Conservation (phyloP, 805 yeast genomes). For the Wickerhamiella australiensis region DNA sequence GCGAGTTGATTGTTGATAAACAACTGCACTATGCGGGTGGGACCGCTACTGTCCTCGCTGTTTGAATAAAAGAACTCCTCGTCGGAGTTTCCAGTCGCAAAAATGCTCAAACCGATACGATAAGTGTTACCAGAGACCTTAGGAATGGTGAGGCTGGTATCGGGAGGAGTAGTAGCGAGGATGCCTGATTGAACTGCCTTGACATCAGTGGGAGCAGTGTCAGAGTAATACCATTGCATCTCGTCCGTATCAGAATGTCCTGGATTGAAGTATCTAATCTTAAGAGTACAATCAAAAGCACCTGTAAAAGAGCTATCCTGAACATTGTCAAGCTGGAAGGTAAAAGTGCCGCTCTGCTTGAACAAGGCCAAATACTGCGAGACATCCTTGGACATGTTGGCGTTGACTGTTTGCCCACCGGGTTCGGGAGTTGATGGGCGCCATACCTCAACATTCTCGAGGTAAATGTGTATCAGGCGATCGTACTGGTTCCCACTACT, state of each 20-base stretch:
- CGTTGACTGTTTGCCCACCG: constrained; percentile 36
- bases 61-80: constrained; percentile 74
- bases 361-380: constrained; percentile 45
- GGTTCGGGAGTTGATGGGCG: constrained; percentile 71
- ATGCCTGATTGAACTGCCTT: constrained; percentile 8
- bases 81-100: constrained; percentile 60
- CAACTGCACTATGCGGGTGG: constrained; percentile 46
- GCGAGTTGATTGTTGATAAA: constrained; percentile 48
- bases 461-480: constrained; percentile 33
- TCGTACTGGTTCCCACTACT: constrained; percentile 31
- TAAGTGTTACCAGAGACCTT: constrained; percentile 44
- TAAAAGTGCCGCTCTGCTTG: constrained; percentile 28
- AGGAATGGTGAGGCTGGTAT: constrained; percentile 15
- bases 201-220: constrained; percentile 13
- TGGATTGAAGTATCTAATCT: constrained; percentile 39
- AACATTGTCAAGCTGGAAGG: constrained; percentile 55
- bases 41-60: constrained; percentile 15
- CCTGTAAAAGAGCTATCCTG: constrained; percentile 46
- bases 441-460: constrained; percentile 55
- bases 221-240: constrained; percentile 15
- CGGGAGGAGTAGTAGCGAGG: constrained; percentile 9
- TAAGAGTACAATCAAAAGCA: constrained; percentile 41
- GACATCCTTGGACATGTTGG: constrained; percentile 52
- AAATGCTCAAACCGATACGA: constrained; percentile 43
- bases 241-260: constrained; percentile 4